phyloP scores from a whole-genome alignment of 495 filamentous ascomycete genomes.

The Amniculicola lignicola region DNA sequence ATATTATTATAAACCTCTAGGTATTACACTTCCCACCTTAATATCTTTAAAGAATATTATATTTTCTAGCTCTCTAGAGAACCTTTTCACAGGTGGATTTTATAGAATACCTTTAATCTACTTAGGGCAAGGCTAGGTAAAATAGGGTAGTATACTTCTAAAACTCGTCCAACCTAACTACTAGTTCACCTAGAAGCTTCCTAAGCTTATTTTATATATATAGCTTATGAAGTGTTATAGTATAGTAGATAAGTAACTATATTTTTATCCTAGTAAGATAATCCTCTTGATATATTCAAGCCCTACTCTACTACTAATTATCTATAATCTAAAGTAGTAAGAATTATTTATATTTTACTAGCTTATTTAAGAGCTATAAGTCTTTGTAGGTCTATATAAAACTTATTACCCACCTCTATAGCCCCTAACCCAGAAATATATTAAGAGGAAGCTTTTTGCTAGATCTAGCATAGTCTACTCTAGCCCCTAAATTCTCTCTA shows the following conservation, averaged over 20 bases:
- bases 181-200: neutral
- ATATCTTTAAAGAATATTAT: neutral
- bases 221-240: neutral
- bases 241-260: conserved; percentile 2
- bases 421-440: no score
- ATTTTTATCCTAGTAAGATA: conserved; percentile 7
- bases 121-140: neutral
- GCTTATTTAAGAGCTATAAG: no score
- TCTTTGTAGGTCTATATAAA: no score
- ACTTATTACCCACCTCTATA: no score
- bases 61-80: neutral
- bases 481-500: no score
- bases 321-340: conserved; percentile 2
- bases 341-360: no score
- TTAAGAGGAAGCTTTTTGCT: no score
- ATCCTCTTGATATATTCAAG: conserved; percentile 11
- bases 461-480: no score
- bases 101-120: neutral
- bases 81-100: neutral
- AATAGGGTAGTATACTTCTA: conserved; percentile 4
- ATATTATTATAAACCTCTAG: no score
- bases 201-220: neutral
- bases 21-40: no score
- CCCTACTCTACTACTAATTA: conserved; percentile 5
- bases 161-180: neutral